These are phyloP conservation scores for Calonectria ilicicola DNA, from an alignment of 2,329 filamentous ascomycete genomes.

Conservation along the genomic window DNA sequence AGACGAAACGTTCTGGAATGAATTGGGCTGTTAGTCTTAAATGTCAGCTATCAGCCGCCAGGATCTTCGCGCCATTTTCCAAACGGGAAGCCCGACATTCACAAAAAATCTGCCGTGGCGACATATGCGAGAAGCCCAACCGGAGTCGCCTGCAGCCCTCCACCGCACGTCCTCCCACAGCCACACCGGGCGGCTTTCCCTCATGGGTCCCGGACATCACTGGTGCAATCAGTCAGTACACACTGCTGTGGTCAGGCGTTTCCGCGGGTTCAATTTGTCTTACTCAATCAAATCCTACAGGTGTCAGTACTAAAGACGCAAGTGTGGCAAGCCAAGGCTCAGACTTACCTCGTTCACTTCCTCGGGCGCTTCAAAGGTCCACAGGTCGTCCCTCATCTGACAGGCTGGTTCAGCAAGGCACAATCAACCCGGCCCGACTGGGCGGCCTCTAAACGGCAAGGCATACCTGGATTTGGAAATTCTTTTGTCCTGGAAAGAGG, in stretches of 20 bases:
- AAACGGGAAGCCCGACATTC: neutral
- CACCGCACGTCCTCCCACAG: neutral
- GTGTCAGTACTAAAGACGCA: neutral
- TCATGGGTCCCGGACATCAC: neutral
- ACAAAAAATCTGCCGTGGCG: neutral
- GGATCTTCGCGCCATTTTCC: neutral
- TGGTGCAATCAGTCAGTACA: neutral
- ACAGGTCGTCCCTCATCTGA: neutral
- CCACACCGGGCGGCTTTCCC: neutral
- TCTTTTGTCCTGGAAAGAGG: neutral
- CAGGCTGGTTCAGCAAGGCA: neutral
- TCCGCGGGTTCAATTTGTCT: neutral
- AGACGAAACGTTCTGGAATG: neutral
- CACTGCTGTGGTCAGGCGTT: neutral
- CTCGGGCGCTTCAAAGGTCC: slow-evolving; percentile 1
- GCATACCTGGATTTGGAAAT: neutral
- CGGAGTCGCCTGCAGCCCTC: neutral
- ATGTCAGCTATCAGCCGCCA: neutral
- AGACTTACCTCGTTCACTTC: slow-evolving; percentile 5
- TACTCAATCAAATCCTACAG: neutral
- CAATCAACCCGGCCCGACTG: neutral
- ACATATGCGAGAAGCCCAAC: neutral
- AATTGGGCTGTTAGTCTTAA: neutral
- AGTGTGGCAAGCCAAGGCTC: neutral
- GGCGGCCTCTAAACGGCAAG: neutral